These are phyloP conservation scores for Tuber brumale DNA, from an alignment of 495 filamentous ascomycete species.

Conservation along the genomic window DNA sequence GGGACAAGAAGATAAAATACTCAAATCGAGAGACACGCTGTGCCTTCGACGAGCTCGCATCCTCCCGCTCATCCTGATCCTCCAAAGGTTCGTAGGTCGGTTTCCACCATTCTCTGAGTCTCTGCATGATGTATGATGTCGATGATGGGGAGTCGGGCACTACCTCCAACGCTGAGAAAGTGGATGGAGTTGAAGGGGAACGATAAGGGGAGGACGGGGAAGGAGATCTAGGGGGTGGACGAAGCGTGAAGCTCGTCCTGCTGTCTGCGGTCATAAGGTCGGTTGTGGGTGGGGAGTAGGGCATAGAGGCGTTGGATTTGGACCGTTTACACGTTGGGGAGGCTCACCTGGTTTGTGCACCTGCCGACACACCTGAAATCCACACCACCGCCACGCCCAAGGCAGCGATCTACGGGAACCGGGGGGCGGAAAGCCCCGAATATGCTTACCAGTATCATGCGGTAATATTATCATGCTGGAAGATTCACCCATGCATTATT, in stretches of 20 bases:
- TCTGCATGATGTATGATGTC: constrained; percentile 19
- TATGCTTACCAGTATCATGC: neutral
- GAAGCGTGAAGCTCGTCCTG: neutral
- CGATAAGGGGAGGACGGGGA: neutral
- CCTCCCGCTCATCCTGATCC: constrained; percentile 23
- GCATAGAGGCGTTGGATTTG: neutral
- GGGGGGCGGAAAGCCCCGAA: neutral
- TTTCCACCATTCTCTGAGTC: constrained; percentile 22
- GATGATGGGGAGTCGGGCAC: neutral
- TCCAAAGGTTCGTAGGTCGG: constrained; percentile 27
- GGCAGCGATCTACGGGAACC: neutral
- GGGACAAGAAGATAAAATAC: constrained; percentile 76
- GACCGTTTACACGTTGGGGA: neutral
- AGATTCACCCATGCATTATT: neutral
- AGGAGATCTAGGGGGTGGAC: neutral
- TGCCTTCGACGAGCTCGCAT: constrained; percentile 5
- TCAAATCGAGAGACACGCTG: constrained; percentile 60
- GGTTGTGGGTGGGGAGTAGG: neutral
- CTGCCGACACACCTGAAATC: neutral
- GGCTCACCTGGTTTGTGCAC: neutral
- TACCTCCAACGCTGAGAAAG: neutral
- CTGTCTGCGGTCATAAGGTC: neutral
- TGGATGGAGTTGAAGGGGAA: neutral
- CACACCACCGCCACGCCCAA: neutral
- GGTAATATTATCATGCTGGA: neutral